Evolutionary conservation across 208 protist species (phyloP), one percentile per base, ranked within the genome.

Genomic region (Leptomonas pyrrhocoris): DNA sequence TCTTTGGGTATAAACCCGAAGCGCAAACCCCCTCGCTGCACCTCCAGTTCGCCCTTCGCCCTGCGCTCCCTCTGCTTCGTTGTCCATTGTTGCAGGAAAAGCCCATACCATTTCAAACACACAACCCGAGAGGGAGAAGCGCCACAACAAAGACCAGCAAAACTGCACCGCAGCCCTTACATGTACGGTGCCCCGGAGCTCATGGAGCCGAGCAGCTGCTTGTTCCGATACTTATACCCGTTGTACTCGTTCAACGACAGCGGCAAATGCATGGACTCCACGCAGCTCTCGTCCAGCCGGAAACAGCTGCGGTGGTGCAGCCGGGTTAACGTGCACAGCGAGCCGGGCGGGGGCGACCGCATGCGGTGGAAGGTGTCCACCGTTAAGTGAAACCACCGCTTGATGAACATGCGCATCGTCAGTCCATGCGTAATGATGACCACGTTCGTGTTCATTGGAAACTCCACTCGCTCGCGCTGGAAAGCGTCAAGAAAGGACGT

Each of bases 361-460:
- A 97, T 97, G 38, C 74, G 75, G 49, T 97, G 88, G 66, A 93
- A 97, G 6, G 88, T 94, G 16, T 94, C 89, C n/a, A 97, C 93
- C n/a, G 88, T 94, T 7, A 97, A 55, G 69, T 95, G 88, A 55
- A 96, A 96, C 93, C 93, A 97, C 27, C 90, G 85, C 80, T 94
- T 96, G 53, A 97, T 84, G 73, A 97, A 88, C 86, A 94, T 92
- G 50, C 91, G 89, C 43, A 95, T 90, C 5, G 88, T 90, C 68
- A 96, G 75, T 8, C 89, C 93, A 70, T 97, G 93, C 16, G 93
- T 97, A 53, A 97, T 75, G 63, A 97, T 86, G 6, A 97, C 89
- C 12, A 97, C 89, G 73, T 93, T 97, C 1, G 86, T 90, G 66
- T 95, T 78, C 82, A 88, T 87, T 31, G 90, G 89, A 27, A 94